Evolutionary conservation across 345 rosid genomes (phyloP).

Genomic region (Hypericum androsaemum): DNA sequence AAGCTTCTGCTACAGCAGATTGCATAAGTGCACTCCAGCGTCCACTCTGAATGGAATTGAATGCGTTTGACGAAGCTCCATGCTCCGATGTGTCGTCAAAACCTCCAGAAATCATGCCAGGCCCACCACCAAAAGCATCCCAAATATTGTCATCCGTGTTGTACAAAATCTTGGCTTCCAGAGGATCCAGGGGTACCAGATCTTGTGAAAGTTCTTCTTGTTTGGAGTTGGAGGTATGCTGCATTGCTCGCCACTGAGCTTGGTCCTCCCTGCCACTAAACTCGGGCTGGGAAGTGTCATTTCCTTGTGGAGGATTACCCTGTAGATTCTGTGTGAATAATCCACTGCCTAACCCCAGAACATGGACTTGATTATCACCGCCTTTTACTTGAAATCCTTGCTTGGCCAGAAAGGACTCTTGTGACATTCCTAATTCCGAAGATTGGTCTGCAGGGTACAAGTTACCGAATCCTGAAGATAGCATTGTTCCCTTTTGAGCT

Average conservation of each 20-base stretch:
- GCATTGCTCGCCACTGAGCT: constrained; percentile 29
- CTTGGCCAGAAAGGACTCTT: constrained; percentile 27
- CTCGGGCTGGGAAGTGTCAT: constrained; percentile 23
- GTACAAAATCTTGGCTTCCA: constrained; percentile 5
- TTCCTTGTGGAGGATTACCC: constrained; percentile 23
- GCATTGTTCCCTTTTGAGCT: constrained; percentile 29
- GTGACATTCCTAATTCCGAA: constrained; percentile 18
- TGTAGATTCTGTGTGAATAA: too few relatives aligned
- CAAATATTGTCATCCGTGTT: background rate
- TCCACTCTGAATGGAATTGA: too few relatives aligned
- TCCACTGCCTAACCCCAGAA: constrained; percentile 29
- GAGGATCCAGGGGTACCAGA: constrained; percentile 20
- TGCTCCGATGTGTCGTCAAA: too few relatives aligned
- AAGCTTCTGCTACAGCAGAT: too few relatives aligned
- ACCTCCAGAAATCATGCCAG: too few relatives aligned
- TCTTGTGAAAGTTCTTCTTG: constrained; percentile 26
- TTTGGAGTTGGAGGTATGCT: constrained; percentile 30
- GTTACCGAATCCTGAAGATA: constrained; percentile 28
- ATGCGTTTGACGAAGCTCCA: too few relatives aligned
- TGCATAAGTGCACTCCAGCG: too few relatives aligned
- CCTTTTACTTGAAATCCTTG: constrained; percentile 35
- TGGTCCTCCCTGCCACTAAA: constrained; percentile 34
- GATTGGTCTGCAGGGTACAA: constrained; percentile 27
- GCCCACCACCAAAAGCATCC: constrained; percentile 3
- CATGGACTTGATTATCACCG: constrained; percentile 25